Percentiles rank a stretch among this genome's conserved stretches.
Evolutionary conservation across 2,329 filamentous ascomycete species (phyloP).

Genomic region (Aaosphaeria pasadenensis): DNA sequence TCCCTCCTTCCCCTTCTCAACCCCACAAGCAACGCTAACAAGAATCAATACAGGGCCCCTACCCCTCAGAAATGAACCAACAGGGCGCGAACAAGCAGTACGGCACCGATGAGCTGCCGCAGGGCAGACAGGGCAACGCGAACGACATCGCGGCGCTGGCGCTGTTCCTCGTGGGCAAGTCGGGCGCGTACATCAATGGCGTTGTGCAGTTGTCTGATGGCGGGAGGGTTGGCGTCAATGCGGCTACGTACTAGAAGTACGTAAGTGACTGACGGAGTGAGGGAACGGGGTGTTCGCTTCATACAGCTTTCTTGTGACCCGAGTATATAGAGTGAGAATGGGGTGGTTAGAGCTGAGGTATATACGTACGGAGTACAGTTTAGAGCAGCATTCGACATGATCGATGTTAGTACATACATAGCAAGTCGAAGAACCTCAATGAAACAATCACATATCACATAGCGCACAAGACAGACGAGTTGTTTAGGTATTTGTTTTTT

Average conservation of each 20-base stretch:
- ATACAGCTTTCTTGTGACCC: too few species aligned
- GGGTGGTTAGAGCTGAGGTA: too few species aligned
- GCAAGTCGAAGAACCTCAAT: too few species aligned
- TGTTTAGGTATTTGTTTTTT: neutral
- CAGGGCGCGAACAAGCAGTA: conserved; percentile 22
- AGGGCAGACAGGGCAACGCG: conserved; percentile 38
- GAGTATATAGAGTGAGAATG: too few species aligned
- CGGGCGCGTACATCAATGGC: conserved; percentile 55
- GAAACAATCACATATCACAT: too few species aligned
- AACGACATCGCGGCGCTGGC: conserved; percentile 51
- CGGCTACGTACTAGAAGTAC: conserved; percentile 26
- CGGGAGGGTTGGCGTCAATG: conserved; percentile 36
- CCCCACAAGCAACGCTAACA: too few species aligned
- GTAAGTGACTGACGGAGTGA: too few species aligned
- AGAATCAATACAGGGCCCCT: conserved; percentile 24
- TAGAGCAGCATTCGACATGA: too few species aligned
- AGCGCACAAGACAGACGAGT: neutral
- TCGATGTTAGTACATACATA: too few species aligned
- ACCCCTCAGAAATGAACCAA: conserved; percentile 45
- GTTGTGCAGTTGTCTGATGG: conserved; percentile 49
- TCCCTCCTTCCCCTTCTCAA: too few species aligned
- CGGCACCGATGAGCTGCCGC: conserved; percentile 34
- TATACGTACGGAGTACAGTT: too few species aligned
- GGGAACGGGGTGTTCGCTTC: too few species aligned
- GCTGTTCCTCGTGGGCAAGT: conserved; percentile 50